Evolutionary conservation across 2,329 filamentous ascomycete species (phyloP), one percentile per base, ranked within the genome.

Genomic region (Truncatella angustata): DNA sequence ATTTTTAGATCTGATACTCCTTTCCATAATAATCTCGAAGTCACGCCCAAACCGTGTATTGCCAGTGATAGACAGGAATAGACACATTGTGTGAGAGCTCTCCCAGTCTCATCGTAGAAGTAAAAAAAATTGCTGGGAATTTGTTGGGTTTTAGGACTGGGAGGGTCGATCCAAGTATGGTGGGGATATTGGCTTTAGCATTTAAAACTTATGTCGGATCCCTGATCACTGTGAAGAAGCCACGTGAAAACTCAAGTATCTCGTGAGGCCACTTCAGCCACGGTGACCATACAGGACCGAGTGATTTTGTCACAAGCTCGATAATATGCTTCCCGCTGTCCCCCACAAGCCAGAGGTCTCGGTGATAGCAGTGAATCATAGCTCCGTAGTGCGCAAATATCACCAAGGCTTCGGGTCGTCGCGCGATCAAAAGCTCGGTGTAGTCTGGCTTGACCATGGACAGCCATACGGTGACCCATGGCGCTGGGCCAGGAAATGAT

Each of bases 321-420:
- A 51, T 36, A 9, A 51, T 51, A 30, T 51, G 37, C 40, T 37
- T 44, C 16, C 49, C 49, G 11, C 28, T 24, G 16, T 45, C 40
- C 10, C 58, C 56, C n/a, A 68, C 56, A 47, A 64, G 63, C 66
- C 66, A 69, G 37, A 66, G 21, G 12, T 54, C 30, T 30, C 55
- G 52, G 12, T 36, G 34, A 14, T 55, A 60, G 23, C 61, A 50
- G 46, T 68, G 61, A 14, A 68, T 56, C 20, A 68, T 56, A 16
- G 62, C 54, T 0, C 60, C 56, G 37, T 67, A 66, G 52, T 66
- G 61, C 4, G 58, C 62, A 18, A 68, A 51, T 6, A 68, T 42
- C 1, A 61, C 57, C 7, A 67, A 24, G 5, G 60, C 63, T 43
- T 63, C 63, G 4, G 63, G 62, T 10, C 47, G 49, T 20, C 55